phyloP scores from a whole-genome alignment of 1,139 yeast species.

The Zygoascus sp. region DNA sequence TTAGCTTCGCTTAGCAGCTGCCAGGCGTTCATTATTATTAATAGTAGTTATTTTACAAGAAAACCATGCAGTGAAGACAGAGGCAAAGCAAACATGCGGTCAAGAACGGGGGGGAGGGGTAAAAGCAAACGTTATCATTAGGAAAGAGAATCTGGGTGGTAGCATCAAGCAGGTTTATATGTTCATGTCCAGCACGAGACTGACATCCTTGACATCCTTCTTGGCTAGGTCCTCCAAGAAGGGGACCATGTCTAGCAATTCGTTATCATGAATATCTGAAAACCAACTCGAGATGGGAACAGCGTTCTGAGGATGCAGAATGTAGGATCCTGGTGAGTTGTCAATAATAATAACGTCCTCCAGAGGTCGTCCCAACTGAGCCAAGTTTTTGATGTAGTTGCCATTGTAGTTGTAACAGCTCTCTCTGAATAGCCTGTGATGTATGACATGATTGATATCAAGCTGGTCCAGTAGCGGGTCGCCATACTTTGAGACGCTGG shows the following conservation, averaged over 20 bases:
- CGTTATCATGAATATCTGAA: slow-evolving; percentile 96
- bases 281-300: slow-evolving; percentile 99
- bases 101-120: neutral
- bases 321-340: slow-evolving; percentile 94
- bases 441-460: slow-evolving; percentile 68
- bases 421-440: slow-evolving; percentile 90
- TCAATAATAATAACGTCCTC: slow-evolving; percentile 84
- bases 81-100: neutral
- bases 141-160: neutral
- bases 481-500: slow-evolving; percentile 91
- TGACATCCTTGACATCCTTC: slow-evolving; percentile 64
- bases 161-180: slow-evolving; percentile 9
- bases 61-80: slow-evolving; percentile 1
- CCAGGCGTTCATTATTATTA: neutral
- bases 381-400: slow-evolving; percentile 85
- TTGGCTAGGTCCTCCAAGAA: slow-evolving; percentile 78
- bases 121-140: neutral
- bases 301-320: slow-evolving; percentile 96
- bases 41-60: slow-evolving; percentile 2
- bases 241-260: slow-evolving; percentile 84
- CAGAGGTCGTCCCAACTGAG: slow-evolving; percentile 91
- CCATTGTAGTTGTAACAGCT: slow-evolving; percentile 79
- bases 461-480: slow-evolving; percentile 89
- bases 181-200: slow-evolving; percentile 22
- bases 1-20: neutral